A percentile compares a stretch with the other conserved stretches of the same genome.
Conservation (phyloP, 495 filamentous ascomycete species). For the Lindgomyces ingoldianus region DNA sequence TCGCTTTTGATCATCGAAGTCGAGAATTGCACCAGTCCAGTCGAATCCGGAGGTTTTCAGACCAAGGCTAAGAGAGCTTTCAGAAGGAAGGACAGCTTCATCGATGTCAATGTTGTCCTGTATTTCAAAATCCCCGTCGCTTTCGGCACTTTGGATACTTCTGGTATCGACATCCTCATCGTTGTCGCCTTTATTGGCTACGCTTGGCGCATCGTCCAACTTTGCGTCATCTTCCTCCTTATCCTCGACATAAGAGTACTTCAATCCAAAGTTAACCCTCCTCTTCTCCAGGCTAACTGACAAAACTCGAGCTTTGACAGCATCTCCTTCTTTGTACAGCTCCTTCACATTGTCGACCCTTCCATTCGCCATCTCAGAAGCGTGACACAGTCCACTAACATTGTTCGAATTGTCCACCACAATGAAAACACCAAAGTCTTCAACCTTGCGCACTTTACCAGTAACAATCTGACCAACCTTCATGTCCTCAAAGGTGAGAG, state of each 20-base stretch:
- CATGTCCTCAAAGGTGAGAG: slow-evolving; percentile 68
- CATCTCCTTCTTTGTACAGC: slow-evolving; percentile 83
- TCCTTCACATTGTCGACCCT: slow-evolving; percentile 74
- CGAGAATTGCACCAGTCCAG: slow-evolving; percentile 69
- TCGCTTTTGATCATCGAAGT: slow-evolving; percentile 52
- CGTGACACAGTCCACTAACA: slow-evolving; percentile 89
- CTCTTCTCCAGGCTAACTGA: slow-evolving; percentile 70
- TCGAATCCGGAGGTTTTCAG: slow-evolving; percentile 83
- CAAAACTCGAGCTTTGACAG: slow-evolving; percentile 84
- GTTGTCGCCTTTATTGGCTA: slow-evolving; percentile 38
- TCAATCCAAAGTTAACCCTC: slow-evolving; percentile 84
- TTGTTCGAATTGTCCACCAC: slow-evolving; percentile 80
- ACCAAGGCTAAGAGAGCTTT: slow-evolving; percentile 44
- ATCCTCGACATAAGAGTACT: slow-evolving; percentile 79
- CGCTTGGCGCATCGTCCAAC: slow-evolving; percentile 39
- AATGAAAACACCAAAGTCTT: slow-evolving; percentile 93
- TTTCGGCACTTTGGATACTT: slow-evolving; percentile 48
- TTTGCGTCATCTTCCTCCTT: slow-evolving; percentile 59
- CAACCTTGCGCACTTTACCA: slow-evolving; percentile 87
- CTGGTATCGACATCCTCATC: slow-evolving; percentile 49
- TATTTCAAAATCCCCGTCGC: slow-evolving; percentile 41
- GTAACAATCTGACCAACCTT: slow-evolving; percentile 77
- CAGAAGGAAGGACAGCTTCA: slow-evolving; percentile 34
- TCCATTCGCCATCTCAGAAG: slow-evolving; percentile 83
- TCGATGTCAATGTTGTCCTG: slow-evolving; percentile 45